Evolutionary conservation across 176 grass and related monocot genomes (phyloP).

Genomic region (Lolium perenne): DNA sequence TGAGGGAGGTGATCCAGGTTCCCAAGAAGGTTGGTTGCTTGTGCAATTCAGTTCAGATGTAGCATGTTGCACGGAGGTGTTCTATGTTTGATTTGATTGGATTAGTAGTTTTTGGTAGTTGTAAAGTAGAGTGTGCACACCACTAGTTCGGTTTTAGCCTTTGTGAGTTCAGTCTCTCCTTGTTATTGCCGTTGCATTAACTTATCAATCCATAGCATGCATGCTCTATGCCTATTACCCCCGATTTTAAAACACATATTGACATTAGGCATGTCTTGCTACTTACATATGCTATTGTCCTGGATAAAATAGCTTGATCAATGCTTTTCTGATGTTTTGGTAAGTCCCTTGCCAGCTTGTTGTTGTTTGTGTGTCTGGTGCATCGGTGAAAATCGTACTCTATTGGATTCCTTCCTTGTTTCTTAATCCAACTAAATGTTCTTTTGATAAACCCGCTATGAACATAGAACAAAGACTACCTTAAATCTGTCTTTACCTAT

Average conservation of each 20-base stretch:
- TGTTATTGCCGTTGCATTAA: not conserved
- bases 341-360: not conserved
- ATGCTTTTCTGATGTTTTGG: conserved; percentile 10
- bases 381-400: not conserved
- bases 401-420: not conserved
- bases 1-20: conserved; percentile 83
- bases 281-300: not conserved
- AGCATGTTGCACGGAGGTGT: not conserved
- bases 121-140: not conserved
- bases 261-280: not conserved
- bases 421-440: conserved; percentile 20
- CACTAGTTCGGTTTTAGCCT: not conserved
- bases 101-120: not conserved
- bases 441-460: not conserved
- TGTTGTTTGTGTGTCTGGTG: not conserved
- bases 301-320: not conserved
- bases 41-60: not conserved
- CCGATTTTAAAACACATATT: not conserved
- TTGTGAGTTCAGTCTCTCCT: not conserved
- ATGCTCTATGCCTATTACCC: not conserved
- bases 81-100: not conserved
- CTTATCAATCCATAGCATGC: not conserved
- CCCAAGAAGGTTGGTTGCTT: conserved; percentile 75
- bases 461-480: not conserved
- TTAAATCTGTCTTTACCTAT: not conserved